phyloP scores from a whole-genome alignment of 495 filamentous ascomycete species.

The Wilcoxina mikolae region DNA sequence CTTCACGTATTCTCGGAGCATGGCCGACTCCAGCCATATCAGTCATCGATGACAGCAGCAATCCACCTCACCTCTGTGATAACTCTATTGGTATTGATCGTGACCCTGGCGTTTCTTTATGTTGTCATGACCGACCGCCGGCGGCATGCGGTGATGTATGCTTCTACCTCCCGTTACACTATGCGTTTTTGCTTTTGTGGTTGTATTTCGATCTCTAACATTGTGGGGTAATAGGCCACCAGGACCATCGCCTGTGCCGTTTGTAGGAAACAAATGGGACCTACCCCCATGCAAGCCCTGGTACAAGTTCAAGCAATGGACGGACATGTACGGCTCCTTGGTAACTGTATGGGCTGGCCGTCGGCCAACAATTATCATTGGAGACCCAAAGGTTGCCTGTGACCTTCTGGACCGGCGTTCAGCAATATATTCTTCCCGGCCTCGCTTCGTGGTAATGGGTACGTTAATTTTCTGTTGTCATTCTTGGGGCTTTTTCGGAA shows the following conservation, averaged over 20 bases:
- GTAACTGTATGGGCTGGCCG: conserved; percentile 48
- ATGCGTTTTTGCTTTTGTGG: background rate
- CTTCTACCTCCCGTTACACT: conserved; percentile 1
- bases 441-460: conserved; percentile 42
- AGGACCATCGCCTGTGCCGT: conserved; percentile 39
- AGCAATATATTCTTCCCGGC: conserved; percentile 40
- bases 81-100: background rate
- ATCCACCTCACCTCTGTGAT: background rate
- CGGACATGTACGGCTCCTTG: conserved; percentile 34
- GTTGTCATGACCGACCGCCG: conserved; percentile 22
- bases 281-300: conserved; percentile 41
- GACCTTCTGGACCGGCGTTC: conserved; percentile 42
- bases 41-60: background rate
- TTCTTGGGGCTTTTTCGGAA: conserved; percentile 28
- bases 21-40: background rate
- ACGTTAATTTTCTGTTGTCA: conserved; percentile 35
- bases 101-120: background rate
- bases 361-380: conserved; percentile 47
- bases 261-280: conserved; percentile 44
- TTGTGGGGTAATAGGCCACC: conserved; percentile 32
- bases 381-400: conserved; percentile 46
- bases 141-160: conserved; percentile 23
- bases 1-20: conserved; percentile 10
- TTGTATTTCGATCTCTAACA: background rate
- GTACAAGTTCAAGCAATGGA: conserved; percentile 41